Evolutionary conservation across 2,329 filamentous ascomycete genomes (phyloP).

Genomic region (Thermothelomyces thermophilus): DNA sequence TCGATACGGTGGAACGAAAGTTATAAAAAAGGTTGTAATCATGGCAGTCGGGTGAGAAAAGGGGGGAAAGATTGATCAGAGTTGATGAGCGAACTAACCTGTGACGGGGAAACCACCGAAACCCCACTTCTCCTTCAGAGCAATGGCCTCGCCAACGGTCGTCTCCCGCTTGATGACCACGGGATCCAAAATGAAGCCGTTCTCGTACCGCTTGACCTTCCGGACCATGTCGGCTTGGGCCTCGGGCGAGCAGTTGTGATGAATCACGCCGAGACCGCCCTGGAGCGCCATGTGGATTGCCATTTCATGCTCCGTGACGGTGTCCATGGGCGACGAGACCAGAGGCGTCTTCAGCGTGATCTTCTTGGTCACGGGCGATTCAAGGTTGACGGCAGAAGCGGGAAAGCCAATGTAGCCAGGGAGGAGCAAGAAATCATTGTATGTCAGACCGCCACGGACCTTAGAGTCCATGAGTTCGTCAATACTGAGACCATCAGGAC

Average conservation of each 20-base stretch:
- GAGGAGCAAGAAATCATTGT: slow-evolving; percentile 96
- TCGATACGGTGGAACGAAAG: slow-evolving; percentile 99
- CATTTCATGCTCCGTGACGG: slow-evolving; percentile 98
- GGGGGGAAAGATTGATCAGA: slow-evolving; percentile 7
- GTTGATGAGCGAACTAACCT: slow-evolving; percentile 56
- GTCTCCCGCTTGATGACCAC: slow-evolving; percentile 83
- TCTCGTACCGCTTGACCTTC: slow-evolving; percentile 99
- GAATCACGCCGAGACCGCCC: slow-evolving; percentile 86
- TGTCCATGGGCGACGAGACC: slow-evolving; percentile 98
- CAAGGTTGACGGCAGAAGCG: slow-evolving; percentile 79
- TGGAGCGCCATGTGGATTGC: slow-evolving; percentile 93
- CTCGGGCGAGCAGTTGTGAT: slow-evolving; percentile 98
- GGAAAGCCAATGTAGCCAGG: slow-evolving; percentile 98
- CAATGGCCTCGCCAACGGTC: slow-evolving; percentile 84
- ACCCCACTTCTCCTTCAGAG: slow-evolving; percentile 94
- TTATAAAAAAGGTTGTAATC: slow-evolving; percentile 87
- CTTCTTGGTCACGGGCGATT: slow-evolving; percentile 89
- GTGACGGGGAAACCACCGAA: slow-evolving; percentile 98
- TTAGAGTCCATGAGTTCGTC: slow-evolving; percentile 84
- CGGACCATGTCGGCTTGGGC: slow-evolving; percentile 98
- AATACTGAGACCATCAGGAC: slow-evolving; percentile 79
- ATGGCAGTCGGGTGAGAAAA: slow-evolving; percentile 32
- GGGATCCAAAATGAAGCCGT: slow-evolving; percentile 96
- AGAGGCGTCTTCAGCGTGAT: slow-evolving; percentile 96
- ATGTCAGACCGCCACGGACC: slow-evolving; percentile 88